Base-by-base conservation (phyloP, 2,329 filamentous ascomycete species). In the Fusarium sp. region DNA sequence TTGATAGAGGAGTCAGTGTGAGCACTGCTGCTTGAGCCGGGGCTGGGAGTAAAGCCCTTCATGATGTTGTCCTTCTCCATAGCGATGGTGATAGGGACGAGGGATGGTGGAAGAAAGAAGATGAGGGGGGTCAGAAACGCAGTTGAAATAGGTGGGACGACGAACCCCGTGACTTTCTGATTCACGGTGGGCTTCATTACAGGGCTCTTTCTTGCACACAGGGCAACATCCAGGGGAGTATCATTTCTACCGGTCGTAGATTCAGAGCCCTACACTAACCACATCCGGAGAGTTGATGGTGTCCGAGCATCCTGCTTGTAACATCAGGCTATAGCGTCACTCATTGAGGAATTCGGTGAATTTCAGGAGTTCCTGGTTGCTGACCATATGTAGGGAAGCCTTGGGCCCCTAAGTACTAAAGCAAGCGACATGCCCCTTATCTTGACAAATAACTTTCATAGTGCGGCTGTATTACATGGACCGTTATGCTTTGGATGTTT, bases 381-480 rank as follows among this genome's bases (percentile, higher is more conserved):
- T 47, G 26, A 20, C 14, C 6, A 22, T 12, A 47, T 18, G 2
- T 12, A 22, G n/a, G n/a, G n/a, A n/a, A 22, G 20, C 44, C 13
- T 22, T 22, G 24, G 9, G 8, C 18, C 20, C 24, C 24, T 22
- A 11, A 7, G 24, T 45, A 45, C 6, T 5, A 11, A 22, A 12
- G 9, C 9, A 45, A 28, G 26, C 6, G 11, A 28, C 1, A 26
- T 22, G 6, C 18, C 18, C 26, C 44, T 11, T 22, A 11, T 45
- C 9, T 13, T 16, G 10, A 5, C 20, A 30, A 13, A 22, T 28
- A 16, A 6, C 8, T 7, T 16, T 22, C 7, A 47, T 14, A 22
- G 10, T 6, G 14, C 9, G 4, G 13, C 9, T 7, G 10, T 15
- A 16, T 12, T 22, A 22, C 7, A 12, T 48, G 7, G 0, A 11